Conservation (phyloP, 2,329 filamentous ascomycete genomes). For the Fusarium nygamai region DNA sequence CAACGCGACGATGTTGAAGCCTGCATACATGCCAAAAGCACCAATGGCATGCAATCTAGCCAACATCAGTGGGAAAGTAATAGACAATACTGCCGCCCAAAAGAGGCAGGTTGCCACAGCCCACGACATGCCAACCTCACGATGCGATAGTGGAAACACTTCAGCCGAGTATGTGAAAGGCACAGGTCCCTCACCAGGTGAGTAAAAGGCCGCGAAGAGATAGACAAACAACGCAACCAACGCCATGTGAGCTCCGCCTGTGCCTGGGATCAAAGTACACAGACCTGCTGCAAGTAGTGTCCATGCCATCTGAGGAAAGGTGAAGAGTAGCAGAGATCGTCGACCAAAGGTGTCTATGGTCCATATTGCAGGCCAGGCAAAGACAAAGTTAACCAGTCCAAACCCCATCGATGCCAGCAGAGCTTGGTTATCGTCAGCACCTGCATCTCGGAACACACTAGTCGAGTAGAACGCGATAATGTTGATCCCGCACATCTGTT, state of each 20-base stretch:
- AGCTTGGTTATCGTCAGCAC: constrained; percentile 64
- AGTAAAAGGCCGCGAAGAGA: constrained; percentile 63
- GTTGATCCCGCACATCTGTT: constrained; percentile 77
- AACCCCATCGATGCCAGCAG: constrained; percentile 68
- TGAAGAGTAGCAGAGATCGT: constrained; percentile 58
- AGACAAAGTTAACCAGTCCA: constrained; percentile 67
- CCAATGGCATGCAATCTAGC: constrained; percentile 55
- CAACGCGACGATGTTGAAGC: constrained; percentile 64
- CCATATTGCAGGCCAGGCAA: constrained; percentile 67
- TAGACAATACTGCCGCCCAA: constrained; percentile 68
- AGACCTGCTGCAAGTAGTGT: constrained; percentile 55
- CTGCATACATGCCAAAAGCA: constrained; percentile 65
- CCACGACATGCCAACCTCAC: constrained; percentile 77
- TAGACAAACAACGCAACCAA: constrained; percentile 67
- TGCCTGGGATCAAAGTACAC: constrained; percentile 61
- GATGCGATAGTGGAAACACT: constrained; percentile 75
- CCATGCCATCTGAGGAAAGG: constrained; percentile 56
- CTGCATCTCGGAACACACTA: constrained; percentile 68
- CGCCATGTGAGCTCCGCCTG: constrained; percentile 49
- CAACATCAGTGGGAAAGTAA: constrained; percentile 70
- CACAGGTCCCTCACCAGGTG: constrained; percentile 69
- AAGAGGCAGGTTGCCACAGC: constrained; percentile 73
- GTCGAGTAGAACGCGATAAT: constrained; percentile 82
- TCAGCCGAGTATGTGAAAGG: constrained; percentile 76
- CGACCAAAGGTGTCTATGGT: constrained; percentile 68